Base-by-base conservation (phyloP, 805 yeast genomes). In the Cyberlindnera euphorbiae region DNA sequence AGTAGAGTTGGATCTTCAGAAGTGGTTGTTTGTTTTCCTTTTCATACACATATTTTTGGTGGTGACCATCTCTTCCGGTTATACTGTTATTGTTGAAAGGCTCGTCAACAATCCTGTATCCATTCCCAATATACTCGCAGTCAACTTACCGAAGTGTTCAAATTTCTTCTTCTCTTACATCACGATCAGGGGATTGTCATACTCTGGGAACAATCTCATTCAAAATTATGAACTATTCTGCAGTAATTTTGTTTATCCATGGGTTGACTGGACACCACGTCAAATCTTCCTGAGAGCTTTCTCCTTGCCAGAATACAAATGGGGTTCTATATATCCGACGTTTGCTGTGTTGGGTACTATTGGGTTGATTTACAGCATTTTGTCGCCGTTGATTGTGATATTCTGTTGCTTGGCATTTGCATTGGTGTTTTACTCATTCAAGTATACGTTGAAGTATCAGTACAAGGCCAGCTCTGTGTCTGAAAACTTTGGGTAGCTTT, bases 1-100 rank as follows among this genome's bases (percentile, higher is more conserved):
- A 38, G 58, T 80, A 8, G 88, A 88, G 52, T 35, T 74, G n/a
- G 83, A 80, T 44, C 67, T 82, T 12, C 96, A 87, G 46, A 64
- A 67, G 30, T 83, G 93, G 85, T 71, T 83, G 46, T 89, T 84
- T 58, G 66, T 76, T 1, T 88, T 88, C 52, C 62, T 82, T 33
- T 87, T 84, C 54, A 76, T 88, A 34, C 96, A 89, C 49, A 73
- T 87, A 28, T 88, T 89, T 47, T 58, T 89, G 30, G 90, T 88
- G 17, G 87, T 88, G 2, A 82, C 95, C 0, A 72, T 88, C 25
- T 85, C 94, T 49, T 80, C 93, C 0, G 89, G 95, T 18, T 58
- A 84, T 4, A 72, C 82, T 2, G 77, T 74, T 7, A 67, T 85
- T 0, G 57, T 82, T 29, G 77, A 77, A 43, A 77, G 74, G 38